A percentile compares a stretch with the other conserved stretches of the same genome.
phyloP scores from a whole-genome alignment of 78 protist species.

The Pigoraptor vietnamica region DNA sequence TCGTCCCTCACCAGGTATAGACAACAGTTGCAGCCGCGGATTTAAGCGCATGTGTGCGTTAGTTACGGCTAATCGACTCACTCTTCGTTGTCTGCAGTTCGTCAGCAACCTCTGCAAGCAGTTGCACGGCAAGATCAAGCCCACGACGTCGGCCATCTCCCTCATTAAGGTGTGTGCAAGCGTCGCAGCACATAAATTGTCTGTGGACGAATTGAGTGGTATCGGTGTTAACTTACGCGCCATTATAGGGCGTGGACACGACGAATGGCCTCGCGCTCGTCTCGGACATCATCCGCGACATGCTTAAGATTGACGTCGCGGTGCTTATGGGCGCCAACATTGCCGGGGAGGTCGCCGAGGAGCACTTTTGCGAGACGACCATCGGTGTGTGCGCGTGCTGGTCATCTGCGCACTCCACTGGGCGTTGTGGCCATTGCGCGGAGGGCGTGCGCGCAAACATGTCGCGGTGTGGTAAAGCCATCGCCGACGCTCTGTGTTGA shows the following conservation, averaged over 20 bases:
- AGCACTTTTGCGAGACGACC: conserved; percentile 58
- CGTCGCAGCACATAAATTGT: too few species aligned
- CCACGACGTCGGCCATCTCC: conserved; percentile 41
- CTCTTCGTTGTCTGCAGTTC: conserved; percentile 20
- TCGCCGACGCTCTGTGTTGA: too few species aligned
- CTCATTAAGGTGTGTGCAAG: conserved; percentile 52
- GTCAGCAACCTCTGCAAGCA: conserved; percentile 7
- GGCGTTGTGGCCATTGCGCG: too few species aligned
- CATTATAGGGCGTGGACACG: conserved; percentile 15
- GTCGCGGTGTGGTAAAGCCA: too few species aligned
- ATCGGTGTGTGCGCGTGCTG: conserved; percentile 3
- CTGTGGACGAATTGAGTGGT: too few species aligned
- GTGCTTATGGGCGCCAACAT: conserved; percentile 74
- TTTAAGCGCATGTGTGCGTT: neutral
- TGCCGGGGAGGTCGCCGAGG: conserved; percentile 63
- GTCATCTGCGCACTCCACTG: neutral
- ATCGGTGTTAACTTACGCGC: too few species aligned
- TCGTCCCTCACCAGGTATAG: conserved; percentile 37
- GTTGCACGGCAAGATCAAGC: conserved; percentile 17
- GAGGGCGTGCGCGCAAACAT: too few species aligned
- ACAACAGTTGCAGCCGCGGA: neutral
- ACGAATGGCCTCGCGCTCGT: conserved; percentile 35
- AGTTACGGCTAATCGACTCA: neutral
- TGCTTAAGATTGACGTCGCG: conserved; percentile 8
- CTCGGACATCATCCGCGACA: conserved; percentile 34